phyloP scores from a whole-genome alignment of 352 stramenopile species.

The Pythium rhizo-oryzae region DNA sequence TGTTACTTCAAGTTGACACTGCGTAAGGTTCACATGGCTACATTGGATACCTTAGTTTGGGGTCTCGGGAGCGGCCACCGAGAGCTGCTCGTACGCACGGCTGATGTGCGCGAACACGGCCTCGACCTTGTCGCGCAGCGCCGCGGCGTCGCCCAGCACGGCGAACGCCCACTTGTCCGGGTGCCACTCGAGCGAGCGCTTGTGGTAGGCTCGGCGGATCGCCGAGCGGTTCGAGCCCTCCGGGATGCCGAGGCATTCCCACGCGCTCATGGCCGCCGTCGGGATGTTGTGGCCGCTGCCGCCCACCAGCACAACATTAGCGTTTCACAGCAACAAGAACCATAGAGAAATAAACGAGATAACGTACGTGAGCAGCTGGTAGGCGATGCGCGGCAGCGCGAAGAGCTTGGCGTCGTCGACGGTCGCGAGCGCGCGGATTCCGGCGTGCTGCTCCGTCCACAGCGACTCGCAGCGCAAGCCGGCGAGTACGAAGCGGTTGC shows the following conservation, averaged over 20 bases:
- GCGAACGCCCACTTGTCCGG: conserved; percentile 58
- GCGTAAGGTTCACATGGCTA: background rate
- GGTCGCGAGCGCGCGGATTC: conserved; percentile 32
- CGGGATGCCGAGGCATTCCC: conserved; percentile 45
- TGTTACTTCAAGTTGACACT: conserved; percentile 6
- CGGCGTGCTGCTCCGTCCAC: conserved; percentile 41
- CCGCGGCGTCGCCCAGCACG: background rate
- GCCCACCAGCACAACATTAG: background rate
- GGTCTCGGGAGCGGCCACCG: background rate
- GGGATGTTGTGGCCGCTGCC: conserved; percentile 44
- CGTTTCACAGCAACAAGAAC: background rate
- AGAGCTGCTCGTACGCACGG: conserved; percentile 51
- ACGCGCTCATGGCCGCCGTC: conserved; percentile 46
- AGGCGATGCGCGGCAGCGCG: conserved; percentile 40
- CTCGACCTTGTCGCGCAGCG: conserved; percentile 34
- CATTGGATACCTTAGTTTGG: background rate
- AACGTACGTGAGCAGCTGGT: conserved; percentile 63
- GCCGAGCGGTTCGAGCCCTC: conserved; percentile 42
- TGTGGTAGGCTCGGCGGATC: conserved; percentile 64
- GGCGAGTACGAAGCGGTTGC: conserved; percentile 1
- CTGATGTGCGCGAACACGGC: conserved; percentile 50
- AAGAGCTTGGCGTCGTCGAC: conserved; percentile 36
- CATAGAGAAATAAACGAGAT: background rate
- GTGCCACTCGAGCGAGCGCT: conserved; percentile 68
- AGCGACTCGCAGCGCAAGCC: conserved; percentile 38